Base-by-base conservation (phyloP, 148 eudicot genomes). In the Nepenthes gracilis region DNA sequence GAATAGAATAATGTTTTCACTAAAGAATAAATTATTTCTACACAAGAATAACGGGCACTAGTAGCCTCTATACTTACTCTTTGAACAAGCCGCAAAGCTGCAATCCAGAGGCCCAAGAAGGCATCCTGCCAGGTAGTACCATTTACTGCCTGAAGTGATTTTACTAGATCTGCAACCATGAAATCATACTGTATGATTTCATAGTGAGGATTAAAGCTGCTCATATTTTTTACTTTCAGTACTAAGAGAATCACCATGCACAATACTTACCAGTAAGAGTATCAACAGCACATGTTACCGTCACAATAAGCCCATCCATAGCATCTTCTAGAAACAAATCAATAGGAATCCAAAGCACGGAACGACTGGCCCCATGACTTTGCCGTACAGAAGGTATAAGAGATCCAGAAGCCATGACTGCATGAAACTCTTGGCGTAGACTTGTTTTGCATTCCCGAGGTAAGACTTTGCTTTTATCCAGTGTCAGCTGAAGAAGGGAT, bases 271-370 rank as follows among this genome's bases (percentile, higher is more conserved):
- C 88, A 53, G 86, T 84, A 54, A 93, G 89, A 57, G 86, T 78
- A 67, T 93, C 95, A 60, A 81, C 85, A 61, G 99, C 90, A 76
- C 96, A 76, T 52, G 82, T 82, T 47, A 82, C 86, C 12, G 79
- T 69, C 56, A 83, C 80, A 72, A 78, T 75, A 33, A 78, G 76
- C 60, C 92, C 92, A 70, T 84, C 96, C 99, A 88, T 86, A 33
- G 81, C 78, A 78, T 93, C 95, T 78, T 93, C 99, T 51, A 93
- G 77, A 77, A 74, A 93, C 37, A 93, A 65, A 73, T 93, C 99
- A 72, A 93, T 60, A 33, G 99, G 84, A 67, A 93, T 78, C 99
- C 99, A 93, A 54, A 79, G 80, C 32, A 84, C 82, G 58, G 96
- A 88, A 35, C 60, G 71, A 71, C 79, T 76, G 57, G 79, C 76